A percentile compares a stretch with the other conserved stretches of the same genome.
These are phyloP conservation scores for Sphagnum tenellum DNA, from an alignment of 225 moss, liverwort and hornwort genomes.

Conservation along the genomic window DNA sequence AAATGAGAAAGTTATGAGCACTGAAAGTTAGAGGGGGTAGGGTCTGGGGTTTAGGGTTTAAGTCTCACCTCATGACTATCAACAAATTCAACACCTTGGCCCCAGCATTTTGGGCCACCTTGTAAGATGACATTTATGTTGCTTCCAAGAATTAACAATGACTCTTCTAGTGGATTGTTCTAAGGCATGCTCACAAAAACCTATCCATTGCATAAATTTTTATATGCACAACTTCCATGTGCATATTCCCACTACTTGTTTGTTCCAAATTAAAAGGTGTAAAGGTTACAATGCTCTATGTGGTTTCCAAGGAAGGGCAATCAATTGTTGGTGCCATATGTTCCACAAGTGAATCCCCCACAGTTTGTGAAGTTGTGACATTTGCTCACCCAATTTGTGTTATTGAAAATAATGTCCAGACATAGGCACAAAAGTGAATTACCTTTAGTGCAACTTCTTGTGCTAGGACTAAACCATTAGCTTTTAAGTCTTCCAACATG, in stretches of 20 bases:
- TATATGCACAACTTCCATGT: conserved; percentile 60
- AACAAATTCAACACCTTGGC: conserved; percentile 87
- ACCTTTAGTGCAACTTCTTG: conserved; percentile 27
- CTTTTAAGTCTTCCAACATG: conserved; percentile 4
- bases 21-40: no score
- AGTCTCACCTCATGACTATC: conserved; percentile 41
- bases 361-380: conserved; percentile 60
- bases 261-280: conserved; percentile 69
- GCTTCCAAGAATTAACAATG: conserved; percentile 63
- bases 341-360: conserved; percentile 43
- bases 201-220: conserved; percentile 21
- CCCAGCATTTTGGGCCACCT: conserved; percentile 89
- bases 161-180: conserved; percentile 30
- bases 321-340: conserved; percentile 29
- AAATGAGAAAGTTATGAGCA: no score
- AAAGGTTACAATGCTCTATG: conserved; percentile 82
- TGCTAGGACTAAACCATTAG: conserved; percentile 17
- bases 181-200: conserved; percentile 18
- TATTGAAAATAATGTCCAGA: conserved; percentile 62
- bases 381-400: conserved; percentile 64
- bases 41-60: no score
- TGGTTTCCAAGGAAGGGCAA: conserved; percentile 56
- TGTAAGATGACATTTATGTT: conserved; percentile 72
- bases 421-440: conserved; percentile 54
- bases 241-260: conserved; percentile 48